These are phyloP conservation scores for Saksenaea vasiformis DNA, from an alignment of 371 early-diverging fungal species.

Conservation along the genomic window DNA sequence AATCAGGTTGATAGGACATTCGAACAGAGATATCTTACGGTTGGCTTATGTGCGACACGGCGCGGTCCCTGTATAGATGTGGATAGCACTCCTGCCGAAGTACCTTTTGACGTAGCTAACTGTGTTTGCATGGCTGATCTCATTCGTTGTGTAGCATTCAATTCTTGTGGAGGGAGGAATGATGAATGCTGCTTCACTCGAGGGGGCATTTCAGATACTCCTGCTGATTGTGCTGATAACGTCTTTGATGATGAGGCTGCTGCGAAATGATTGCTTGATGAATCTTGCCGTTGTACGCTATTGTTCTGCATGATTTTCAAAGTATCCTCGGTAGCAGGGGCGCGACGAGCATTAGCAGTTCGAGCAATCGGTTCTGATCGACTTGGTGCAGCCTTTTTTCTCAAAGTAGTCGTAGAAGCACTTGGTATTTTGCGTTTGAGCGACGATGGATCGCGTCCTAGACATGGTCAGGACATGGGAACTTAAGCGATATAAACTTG, in stretches of 20 bases:
- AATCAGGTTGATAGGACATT: neutral
- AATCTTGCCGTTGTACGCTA: too few species aligned
- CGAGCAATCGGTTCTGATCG: neutral
- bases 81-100: neutral
- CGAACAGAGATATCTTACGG: neutral
- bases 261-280: too few species aligned
- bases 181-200: too few species aligned
- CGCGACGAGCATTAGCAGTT: neutral
- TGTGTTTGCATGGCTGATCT: neutral
- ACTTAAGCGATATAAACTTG: neutral
- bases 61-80: conserved; percentile 2
- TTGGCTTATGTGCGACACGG: conserved; percentile 12
- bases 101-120: neutral
- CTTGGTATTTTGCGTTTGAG: neutral
- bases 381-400: neutral
- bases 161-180: neutral
- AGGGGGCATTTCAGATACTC: too few species aligned
- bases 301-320: too few species aligned
- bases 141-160: neutral
- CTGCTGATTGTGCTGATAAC: too few species aligned
- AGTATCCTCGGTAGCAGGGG: neutral
- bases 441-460: neutral
- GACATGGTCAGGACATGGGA: neutral
- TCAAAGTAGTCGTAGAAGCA: neutral
- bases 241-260: too few species aligned